Evolutionary conservation across 2,329 filamentous ascomycete genomes (phyloP), one percentile per base, ranked within the genome.

Genomic region (Aspergillus ustus): DNA sequence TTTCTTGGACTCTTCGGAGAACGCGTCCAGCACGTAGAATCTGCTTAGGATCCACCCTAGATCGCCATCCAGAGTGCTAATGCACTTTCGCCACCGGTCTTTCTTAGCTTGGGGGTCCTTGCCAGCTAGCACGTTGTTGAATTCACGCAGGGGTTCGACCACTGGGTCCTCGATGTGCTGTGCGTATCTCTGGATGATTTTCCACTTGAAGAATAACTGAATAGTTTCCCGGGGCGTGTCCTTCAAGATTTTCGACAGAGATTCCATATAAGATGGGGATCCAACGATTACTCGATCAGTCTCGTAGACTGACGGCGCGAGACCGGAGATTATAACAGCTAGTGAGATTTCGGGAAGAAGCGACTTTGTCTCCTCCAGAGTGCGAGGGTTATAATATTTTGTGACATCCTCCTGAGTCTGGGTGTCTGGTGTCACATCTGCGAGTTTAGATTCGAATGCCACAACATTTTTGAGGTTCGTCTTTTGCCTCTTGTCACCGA

Each of bases 21-120:
- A 92, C 1, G 88, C 83, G 52, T 86, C 85, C 63, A 91, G 84
- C 2, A 91, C 82, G 65, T 88, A 92, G 77, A 91, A 91, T 22
- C 88, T 85, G 70, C 87, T 89, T 17, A 91, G 77, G 52, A 90
- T 88, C 88, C 89, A 91, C 2, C 84, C 84, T 22, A 91, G 73
- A 5, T 84, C 83, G 22, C 75, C 72, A 64, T 90, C 87, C 5
- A 89, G 81, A 37, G 83, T 80, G 7, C 72, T 72, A 29, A 91
- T 82, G 67, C 89, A 91, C 7, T 81, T 87, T 67, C 88, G 82
- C 88, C 88, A 91, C 52, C 88, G 82, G 68, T 91, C 89, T 15
- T 86, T 78, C 20, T 81, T 82, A 2, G 87, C 85, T 55, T 89
- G 82, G 0, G 87, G 83, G 58, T 89, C 86, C 78, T 85, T 86